Conservation (phyloP, 495 filamentous ascomycete genomes). For the Tuber magnatum region DNA sequence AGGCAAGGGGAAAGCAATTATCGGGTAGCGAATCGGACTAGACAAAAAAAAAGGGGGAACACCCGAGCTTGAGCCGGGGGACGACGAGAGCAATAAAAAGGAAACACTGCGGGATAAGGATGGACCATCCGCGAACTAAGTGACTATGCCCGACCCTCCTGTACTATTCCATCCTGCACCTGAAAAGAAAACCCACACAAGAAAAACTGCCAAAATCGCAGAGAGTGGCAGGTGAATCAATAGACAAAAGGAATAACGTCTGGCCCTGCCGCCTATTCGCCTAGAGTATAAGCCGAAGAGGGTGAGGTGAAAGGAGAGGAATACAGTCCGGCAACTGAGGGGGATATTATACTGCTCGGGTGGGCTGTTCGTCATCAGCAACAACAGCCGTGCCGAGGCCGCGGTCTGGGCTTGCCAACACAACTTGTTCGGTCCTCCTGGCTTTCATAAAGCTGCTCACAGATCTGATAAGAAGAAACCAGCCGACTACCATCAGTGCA, state of each 20-base stretch:
- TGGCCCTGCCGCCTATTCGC: slow-evolving; percentile 9
- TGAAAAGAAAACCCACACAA: slow-evolving; percentile 6
- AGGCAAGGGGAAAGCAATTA: not conserved
- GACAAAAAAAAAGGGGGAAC: not conserved
- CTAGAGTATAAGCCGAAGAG: slow-evolving; percentile 16
- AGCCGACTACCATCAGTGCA: slow-evolving; percentile 90
- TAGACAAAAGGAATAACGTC: slow-evolving; percentile 5
- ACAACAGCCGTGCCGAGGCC: slow-evolving; percentile 81
- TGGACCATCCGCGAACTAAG: not conserved
- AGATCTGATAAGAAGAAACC: slow-evolving; percentile 90
- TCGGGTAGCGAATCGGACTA: not conserved
- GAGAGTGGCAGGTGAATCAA: slow-evolving; percentile 6
- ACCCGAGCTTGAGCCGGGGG: not conserved
- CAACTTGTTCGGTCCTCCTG: slow-evolving; percentile 81
- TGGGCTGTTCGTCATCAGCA: slow-evolving; percentile 74
- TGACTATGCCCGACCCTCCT: not conserved
- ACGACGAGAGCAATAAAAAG: not conserved
- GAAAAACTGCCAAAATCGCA: slow-evolving; percentile 5
- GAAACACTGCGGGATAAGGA: not conserved
- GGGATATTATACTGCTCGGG: slow-evolving; percentile 63
- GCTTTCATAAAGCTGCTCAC: slow-evolving; percentile 83
- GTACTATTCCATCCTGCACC: not conserved
- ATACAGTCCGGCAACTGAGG: not conserved
- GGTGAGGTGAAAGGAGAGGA: not conserved
- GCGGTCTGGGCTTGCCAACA: slow-evolving; percentile 87